Evolutionary conservation across 306 rosid species (phyloP).

Genomic region (Hylodesmum podocarpum): DNA sequence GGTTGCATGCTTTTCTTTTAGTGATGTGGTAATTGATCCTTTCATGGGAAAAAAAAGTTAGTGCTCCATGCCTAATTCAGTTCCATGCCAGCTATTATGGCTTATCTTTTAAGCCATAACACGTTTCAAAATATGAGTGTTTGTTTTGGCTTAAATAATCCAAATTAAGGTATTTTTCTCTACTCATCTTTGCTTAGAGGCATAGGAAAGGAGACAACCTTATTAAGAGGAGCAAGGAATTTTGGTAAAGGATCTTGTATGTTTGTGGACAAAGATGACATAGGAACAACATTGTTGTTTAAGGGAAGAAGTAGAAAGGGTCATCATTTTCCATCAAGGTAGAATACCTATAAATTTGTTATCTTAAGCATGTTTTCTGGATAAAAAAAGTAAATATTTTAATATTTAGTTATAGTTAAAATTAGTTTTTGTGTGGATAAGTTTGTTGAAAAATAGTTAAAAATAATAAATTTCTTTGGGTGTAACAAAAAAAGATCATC

Average conservation of each 20-base stretch:
- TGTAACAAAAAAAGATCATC: too few relatives aligned
- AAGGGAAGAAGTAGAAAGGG: background rate
- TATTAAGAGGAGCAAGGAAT: background rate
- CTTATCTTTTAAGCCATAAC: conserved; percentile 29
- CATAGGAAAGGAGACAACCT: conserved; percentile 4
- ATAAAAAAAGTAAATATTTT: too few relatives aligned
- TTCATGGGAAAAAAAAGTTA: conserved; percentile 18
- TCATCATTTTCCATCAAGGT: background rate
- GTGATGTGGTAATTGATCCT: conserved; percentile 10
- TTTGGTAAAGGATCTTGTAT: conserved; percentile 15
- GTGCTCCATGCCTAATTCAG: conserved; percentile 24
- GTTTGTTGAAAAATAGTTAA: too few relatives aligned
- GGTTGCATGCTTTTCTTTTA: conserved; percentile 8
- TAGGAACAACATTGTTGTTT: conserved; percentile 7
- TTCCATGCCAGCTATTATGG: conserved; percentile 15
- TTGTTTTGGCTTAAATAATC: conserved; percentile 9
- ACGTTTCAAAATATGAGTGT: conserved; percentile 6
- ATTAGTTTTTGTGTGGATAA: too few relatives aligned
- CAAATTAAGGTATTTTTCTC: conserved; percentile 4
- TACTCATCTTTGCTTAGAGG: conserved; percentile 17
- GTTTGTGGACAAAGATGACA: conserved; percentile 14
- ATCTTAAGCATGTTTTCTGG: too few relatives aligned
- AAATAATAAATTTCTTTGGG: too few relatives aligned
- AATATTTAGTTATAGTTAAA: too few relatives aligned
- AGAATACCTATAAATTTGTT: background rate